A percentile compares a stretch with the other conserved stretches of the same genome.
Evolutionary conservation across 495 filamentous ascomycete genomes (phyloP).

Genomic region (Penicillium samsonianum): DNA sequence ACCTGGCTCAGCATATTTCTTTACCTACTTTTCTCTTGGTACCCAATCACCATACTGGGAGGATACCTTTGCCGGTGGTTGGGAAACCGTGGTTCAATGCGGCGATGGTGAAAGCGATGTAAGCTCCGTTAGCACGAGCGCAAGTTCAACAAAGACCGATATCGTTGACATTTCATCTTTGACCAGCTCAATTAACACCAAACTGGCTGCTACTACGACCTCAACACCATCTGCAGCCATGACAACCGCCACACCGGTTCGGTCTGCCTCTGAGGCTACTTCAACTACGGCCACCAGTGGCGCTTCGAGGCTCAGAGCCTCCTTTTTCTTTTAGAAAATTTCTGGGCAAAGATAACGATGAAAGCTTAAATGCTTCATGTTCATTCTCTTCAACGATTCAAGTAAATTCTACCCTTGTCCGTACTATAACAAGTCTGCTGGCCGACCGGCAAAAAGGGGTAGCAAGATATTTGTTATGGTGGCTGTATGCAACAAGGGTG

Average conservation of each 20-base stretch:
- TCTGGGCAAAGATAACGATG: neutral
- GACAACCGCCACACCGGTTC: conserved; percentile 4
- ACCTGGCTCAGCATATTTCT: conserved; percentile 28
- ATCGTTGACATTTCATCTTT: conserved; percentile 10
- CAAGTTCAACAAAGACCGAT: conserved; percentile 19
- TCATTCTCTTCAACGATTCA: no score
- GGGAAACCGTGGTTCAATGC: conserved; percentile 28
- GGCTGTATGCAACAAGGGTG: no score
- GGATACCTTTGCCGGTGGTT: conserved; percentile 25
- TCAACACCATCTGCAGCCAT: conserved; percentile 12
- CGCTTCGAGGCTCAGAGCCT: conserved; percentile 22
- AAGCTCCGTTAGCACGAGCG: conserved; percentile 21
- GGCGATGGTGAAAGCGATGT: conserved; percentile 20
- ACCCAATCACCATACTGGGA: conserved; percentile 26
- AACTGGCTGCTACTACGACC: conserved; percentile 13
- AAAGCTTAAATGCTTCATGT: no score
- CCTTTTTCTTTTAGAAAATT: conserved; percentile 5
- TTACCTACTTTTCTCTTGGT: conserved; percentile 22
- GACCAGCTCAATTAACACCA: conserved; percentile 15
- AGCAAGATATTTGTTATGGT: no score
- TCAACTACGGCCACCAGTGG: conserved; percentile 25
- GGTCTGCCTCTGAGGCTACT: conserved; percentile 13
- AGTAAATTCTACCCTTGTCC: no score
- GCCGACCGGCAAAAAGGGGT: no score
- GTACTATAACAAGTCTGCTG: no score